These are phyloP conservation scores for Leccinum colubrinum DNA, from an alignment of 1,284 basidiomycete genomes.

Conservation along the genomic window DNA sequence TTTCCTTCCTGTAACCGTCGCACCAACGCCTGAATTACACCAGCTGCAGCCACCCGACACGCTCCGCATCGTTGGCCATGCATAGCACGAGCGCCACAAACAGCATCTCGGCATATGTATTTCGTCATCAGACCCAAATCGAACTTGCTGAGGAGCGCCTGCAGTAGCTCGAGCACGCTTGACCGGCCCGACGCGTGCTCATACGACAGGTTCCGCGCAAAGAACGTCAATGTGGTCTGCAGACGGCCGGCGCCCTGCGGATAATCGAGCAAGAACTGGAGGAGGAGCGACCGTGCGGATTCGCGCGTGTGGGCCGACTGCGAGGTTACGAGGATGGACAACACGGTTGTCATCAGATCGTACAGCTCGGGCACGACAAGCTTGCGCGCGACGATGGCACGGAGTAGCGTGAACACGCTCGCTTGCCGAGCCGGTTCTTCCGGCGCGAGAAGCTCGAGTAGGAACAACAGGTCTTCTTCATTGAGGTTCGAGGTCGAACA, in stretches of 20 bases:
- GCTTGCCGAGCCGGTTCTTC: constrained; percentile 91
- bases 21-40: constrained; percentile 79
- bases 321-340: constrained; percentile 91
- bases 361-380: constrained; percentile 97
- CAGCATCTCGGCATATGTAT: constrained; percentile 71
- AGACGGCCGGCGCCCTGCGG: constrained; percentile 94
- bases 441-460: constrained; percentile 86
- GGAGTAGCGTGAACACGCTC: constrained; percentile 86
- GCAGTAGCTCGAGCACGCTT: constrained; percentile 90
- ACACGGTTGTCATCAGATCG: constrained; percentile 95
- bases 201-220: constrained; percentile 94
- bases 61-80: constrained; percentile 94
- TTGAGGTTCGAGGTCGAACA: constrained; percentile 78
- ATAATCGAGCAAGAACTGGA: constrained; percentile 97
- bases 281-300: constrained; percentile 82
- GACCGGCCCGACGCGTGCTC: constrained; percentile 87
- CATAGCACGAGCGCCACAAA: constrained; percentile 93
- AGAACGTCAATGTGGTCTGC: constrained; percentile 86
- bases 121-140: constrained; percentile 74
- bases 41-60: constrained; percentile 86
- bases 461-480: constrained; percentile 86
- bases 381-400: constrained; percentile 89
- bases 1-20: constrained; percentile 64
- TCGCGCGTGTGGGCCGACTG: constrained; percentile 93
- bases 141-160: constrained; percentile 86